Evolutionary conservation across 495 filamentous ascomycete genomes (phyloP), one percentile per base, ranked within the genome.

Genomic region (Xylaria scruposa): DNA sequence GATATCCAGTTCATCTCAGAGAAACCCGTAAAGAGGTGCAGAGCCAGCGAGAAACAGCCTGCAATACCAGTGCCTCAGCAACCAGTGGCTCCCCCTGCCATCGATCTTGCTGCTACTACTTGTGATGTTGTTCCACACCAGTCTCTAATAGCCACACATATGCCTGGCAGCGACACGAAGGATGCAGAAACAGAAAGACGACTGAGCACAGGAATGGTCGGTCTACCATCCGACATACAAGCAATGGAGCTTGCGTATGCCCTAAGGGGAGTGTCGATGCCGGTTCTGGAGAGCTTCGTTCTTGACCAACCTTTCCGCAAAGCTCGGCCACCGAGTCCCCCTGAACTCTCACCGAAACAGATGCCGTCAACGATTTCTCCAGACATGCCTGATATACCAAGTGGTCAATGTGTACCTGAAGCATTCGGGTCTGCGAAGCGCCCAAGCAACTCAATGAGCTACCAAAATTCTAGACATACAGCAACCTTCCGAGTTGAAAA

Each of bases 1-100:
- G 84, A 86, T 42, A 74, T 86, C 21, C 75, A 83, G 74, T 83
- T 85, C 56, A 72, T 86, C 44, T 85, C 82, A 59, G 81, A 78
- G 5, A 77, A 81, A 29, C 83, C 83, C 19, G 78, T 83, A 61
- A 84, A 84, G 61, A 82, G 79, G 69, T 79, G 66, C 31, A 80
- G 77, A 68, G 70, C 69, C 26, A 76, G 72, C 62, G 72, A 75
- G 62, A 73, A 76, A 72, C 75, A 51, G 9, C 65, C 68, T 31
- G 49, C 61, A 2, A 21, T 56, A 21, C 44, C 59, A 21, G 33
- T 29, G 4, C 10, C 31, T 56, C 72, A 58, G 1, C 68, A 76
- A 56, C 61, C 58, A 10, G 17, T 53, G 61, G 51, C 68, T 17
- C 71, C 66, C 61, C 19, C 36, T 31, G 19, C 65, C 13, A 60